Evolutionary conservation across 495 filamentous ascomycete genomes (phyloP), one percentile per base, ranked within the genome.

Genomic region (Lichina pygmaea): DNA sequence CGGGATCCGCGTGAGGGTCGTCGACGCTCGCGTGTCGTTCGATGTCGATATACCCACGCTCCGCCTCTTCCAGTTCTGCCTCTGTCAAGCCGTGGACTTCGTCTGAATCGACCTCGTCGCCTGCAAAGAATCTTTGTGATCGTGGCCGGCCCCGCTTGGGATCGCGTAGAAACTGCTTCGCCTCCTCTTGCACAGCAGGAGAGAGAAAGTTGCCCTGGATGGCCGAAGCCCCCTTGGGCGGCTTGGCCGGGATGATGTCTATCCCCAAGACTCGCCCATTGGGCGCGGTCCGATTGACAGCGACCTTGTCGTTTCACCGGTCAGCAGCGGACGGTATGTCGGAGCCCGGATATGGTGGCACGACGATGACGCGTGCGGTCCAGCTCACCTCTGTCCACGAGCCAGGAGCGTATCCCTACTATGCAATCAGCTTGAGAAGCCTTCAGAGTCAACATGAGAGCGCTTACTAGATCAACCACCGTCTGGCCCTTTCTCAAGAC

Each of bases 121-220:
- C n/a, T 3, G 5, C 12, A 30, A 51, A 30, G 9, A 42, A 24
- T 9, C 34, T 48, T 24, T 44, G 34, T 33, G 46, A 49, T 8
- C 61, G 63, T 12, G 64, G 62, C 33, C 72, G 63, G 32, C 75
- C 77, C 44, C 69, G 66, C 16, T 67, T 60, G 7, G 68, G 66
- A 53, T 85, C 79, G 45, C 64, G 60, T 24, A 97, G 65, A 51
- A 81, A 86, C 10, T 67, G 58, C 55, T 78, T 74, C 8, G 93
- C 74, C 55, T 82, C 72, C 17, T 58, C 67, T 56, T 84, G 81
- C 13, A 94, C 72, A 6, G 55, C 60, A 3, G 66, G 66, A 2
- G 68, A 70, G 15, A 93, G 65, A 52, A 97, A 95, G 52, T 95
- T 80, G 13, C 89, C 89, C 45, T 97, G 89, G 16, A 97, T 81